Base-by-base conservation (phyloP, 768 basidiomycete species). In the Leccinum barrowsii region DNA sequence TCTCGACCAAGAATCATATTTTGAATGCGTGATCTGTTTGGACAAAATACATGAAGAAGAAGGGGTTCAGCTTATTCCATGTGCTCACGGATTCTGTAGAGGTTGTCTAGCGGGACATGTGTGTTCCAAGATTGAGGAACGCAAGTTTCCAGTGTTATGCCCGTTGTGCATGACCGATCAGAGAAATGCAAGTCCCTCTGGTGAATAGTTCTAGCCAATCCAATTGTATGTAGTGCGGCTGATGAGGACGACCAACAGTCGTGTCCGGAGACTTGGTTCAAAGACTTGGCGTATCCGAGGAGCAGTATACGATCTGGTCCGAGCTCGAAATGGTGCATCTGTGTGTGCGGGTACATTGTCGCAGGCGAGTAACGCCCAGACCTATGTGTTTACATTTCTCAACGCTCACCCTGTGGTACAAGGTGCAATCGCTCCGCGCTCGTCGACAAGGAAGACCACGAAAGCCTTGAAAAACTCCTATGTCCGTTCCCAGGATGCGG, bases 111-210 rank as follows among this genome's bases (percentile, higher is more conserved):
- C 64, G 32, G 61, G 66, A 10, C 77, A 84, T 46, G 71, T 81
- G 4, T 65, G 64, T 34, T 72, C 79, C 12, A 80, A 79, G 64
- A 73, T 87, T 19, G 72, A 75, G 15, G 82, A 84, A 37, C 76
- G 75, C 55, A 76, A 71, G 21, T 86, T 78, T 52, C 86, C 86
- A 1, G 80, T 88, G 24, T 67, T 79, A 13, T 89, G 87, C 63
- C 87, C 86, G 1, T 57, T 78, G 19, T 88, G 87, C 60, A 67
- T 76, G 28, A 69, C 75, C 7, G 75, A 76, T 21, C 64, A 63
- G 12, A 60, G 63, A 12, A 68, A 67, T 6, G 50, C 58, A 1
- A 72, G 56, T 32, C 73, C 72, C 7, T 71, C 72, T 13, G 73
- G 77, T 76, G 63, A 68, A 75, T 55, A 54, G 13, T 15, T 5